Evolutionary conservation across 345 rosid genomes (phyloP), one percentile per base, ranked within the genome.

Genomic region (Carallia pectinifolia): DNA sequence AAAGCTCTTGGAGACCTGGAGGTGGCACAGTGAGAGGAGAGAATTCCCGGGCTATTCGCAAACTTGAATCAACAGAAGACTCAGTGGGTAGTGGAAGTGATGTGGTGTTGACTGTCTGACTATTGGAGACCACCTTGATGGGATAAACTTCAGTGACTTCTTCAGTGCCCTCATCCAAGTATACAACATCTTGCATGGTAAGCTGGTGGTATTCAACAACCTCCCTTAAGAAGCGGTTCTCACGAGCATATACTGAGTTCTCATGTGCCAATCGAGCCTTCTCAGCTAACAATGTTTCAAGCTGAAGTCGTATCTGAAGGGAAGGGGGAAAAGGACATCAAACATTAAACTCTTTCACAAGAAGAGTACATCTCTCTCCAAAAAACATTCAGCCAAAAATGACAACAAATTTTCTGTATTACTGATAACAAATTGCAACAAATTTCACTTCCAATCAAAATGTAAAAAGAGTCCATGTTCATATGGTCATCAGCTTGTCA

Each of bases 131-230:
- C 33, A 80, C 81, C 76, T 81, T 88, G 66, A 79, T 68, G 34
- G 98, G 68, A 73, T 77, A 77, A 58, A 77, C 81, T 73, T 77
- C 81, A n/a, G 77, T 73, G 56, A 77, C 77, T 72, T 77, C 81
- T 67, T 77, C 81, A 10, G 77, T 77, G 44, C 77, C 74, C 65
- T 77, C 81, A 54, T 77, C 81, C n/a, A 77, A 53, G 68, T 77
- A 77, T 1, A 77, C 71, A 7, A 77, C 81, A 64, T 73, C 81
- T 53, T 77, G 81, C 81, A 77, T 77, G 4, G 81, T 77, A n/a
- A 77, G 74, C 66, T 73, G 77, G 64, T 77, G 81, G 68, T 77
- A 77, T 61, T 77, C 81, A 13, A 77, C 81, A 53, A 77, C 77
- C 62, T 77, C 81, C 71, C 77, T 73, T 9, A 77, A 59, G 67